Evolutionary conservation across 306 rosid genomes (phyloP).

Genomic region (Malus sieversii): DNA sequence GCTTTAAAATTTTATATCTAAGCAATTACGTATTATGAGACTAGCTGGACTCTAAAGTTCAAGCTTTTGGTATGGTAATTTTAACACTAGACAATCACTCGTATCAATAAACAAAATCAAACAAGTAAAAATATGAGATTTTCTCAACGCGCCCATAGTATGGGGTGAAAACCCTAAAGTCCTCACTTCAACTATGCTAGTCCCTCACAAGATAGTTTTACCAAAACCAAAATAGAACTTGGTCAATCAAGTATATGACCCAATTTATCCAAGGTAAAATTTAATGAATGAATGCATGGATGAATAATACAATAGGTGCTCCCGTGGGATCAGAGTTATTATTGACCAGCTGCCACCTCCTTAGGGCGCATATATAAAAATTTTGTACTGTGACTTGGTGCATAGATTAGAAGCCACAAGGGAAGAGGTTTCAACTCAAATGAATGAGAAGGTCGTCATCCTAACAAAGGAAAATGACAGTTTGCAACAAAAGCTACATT

Average conservation of each 20-base stretch:
- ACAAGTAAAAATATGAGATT: no score
- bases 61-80: not conserved
- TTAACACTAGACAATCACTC: no score
- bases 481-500: conserved; percentile 17
- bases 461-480: conserved; percentile 37
- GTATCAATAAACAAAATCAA: no score
- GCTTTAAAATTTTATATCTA: no score
- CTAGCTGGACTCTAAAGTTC: not conserved
- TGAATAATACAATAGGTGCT: not conserved
- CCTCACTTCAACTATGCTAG: not conserved
- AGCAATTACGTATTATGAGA: no score
- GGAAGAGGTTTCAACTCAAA: not conserved
- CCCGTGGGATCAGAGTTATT: not conserved
- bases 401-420: not conserved
- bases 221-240: not conserved
- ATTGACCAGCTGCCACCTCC: conserved; percentile 22
- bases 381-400: not conserved
- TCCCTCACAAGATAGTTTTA: not conserved
- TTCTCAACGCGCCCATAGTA: not conserved
- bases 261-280: not conserved
- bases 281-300: not conserved
- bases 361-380: not conserved
- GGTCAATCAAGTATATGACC: not conserved
- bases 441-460: conserved; percentile 33
- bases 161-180: no score